Base-by-base conservation (phyloP, 2,329 filamentous ascomycete species). In the Bipolaris oryzae region DNA sequence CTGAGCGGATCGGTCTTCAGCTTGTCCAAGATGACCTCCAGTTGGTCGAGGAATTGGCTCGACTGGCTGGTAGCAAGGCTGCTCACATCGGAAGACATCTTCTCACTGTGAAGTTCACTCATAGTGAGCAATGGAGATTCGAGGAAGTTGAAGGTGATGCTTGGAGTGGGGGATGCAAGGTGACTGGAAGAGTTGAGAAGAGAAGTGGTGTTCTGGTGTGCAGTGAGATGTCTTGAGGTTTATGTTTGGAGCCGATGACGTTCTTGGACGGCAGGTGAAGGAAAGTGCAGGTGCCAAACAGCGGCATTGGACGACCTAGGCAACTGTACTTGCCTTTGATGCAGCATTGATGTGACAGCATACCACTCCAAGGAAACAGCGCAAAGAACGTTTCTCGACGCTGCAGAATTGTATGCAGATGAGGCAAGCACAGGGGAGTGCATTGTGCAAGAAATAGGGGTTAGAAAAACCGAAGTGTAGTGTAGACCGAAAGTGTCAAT, bases 1-100 rank as follows among this genome's bases (percentile, higher is more conserved):
- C 58, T 66, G 42, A 56, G 53, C 9, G 71, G 64, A 15, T 71
- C 54, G 3, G 58, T 59, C 25, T 61, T 53, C 35, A 74, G 55
- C 62, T 74, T 73, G 7, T 10, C 28, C 13, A 59, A 31, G 5
- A 59, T 54, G 15, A 33, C 34, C 42, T 57, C 35, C 20, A 60
- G 44, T 15, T 51, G 46, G 21, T 43, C 39, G 15, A 50, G 39
- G 16, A 59, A 46, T 11, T 50, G 46, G 21, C 55, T 21, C n/a
- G 50, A 50, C 21, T 45, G 16, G 11, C 31, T 38, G 18, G 49
- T 44, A 21, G 16, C 23, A 53, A 48, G 31, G 16, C 38, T 49
- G 44, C 42, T 37, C 6, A 13, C 38, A 15, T 50, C 25, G 11
- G 45, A 48, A 35, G 41, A 20, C 28, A 15, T 18, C 25, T 57